A percentile compares a stretch with the other conserved stretches of the same genome.
These are phyloP conservation scores for Cyphellophora europaea DNA, from an alignment of 2,329 filamentous ascomycete species.

Conservation along the genomic window DNA sequence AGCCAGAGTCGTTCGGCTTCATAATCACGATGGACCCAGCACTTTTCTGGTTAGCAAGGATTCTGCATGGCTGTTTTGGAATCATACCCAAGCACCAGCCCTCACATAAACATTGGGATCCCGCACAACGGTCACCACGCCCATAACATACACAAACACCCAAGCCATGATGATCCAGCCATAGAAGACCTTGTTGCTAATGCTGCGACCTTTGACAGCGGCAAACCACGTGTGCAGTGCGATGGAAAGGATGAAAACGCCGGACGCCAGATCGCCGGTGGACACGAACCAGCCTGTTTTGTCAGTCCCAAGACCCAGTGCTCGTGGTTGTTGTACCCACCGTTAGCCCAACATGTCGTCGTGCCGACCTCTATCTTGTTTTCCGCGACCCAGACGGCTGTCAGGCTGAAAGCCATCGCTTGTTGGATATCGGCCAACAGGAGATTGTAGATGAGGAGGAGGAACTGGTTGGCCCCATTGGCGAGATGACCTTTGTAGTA, in stretches of 20 bases:
- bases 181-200: slow-evolving; percentile 37
- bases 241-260: slow-evolving; percentile 46
- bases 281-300: slow-evolving; percentile 38
- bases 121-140: slow-evolving; percentile 35
- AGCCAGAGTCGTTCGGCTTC: slow-evolving; percentile 39
- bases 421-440: slow-evolving; percentile 45
- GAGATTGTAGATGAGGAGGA: slow-evolving; percentile 46
- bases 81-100: slow-evolving; percentile 42
- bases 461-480: slow-evolving; percentile 45
- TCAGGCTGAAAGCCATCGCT: slow-evolving; percentile 40
- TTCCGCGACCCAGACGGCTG: slow-evolving; percentile 36
- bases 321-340: too few relatives aligned
- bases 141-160: slow-evolving; percentile 35
- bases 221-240: slow-evolving; percentile 45
- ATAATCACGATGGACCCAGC: slow-evolving; percentile 38
- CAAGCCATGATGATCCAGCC: slow-evolving; percentile 35
- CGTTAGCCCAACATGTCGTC: slow-evolving; percentile 40
- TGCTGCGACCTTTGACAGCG: slow-evolving; percentile 37
- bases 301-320: too few relatives aligned
- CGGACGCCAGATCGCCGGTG: slow-evolving; percentile 43
- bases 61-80: slow-evolving; percentile 3
- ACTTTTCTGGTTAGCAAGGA: slow-evolving; percentile 26
- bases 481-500: slow-evolving; percentile 36
- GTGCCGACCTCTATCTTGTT: slow-evolving; percentile 36
- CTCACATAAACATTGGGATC: slow-evolving; percentile 36